phyloP scores from a whole-genome alignment of 2,329 filamentous ascomycete genomes.

The Diaporthe destruens region DNA sequence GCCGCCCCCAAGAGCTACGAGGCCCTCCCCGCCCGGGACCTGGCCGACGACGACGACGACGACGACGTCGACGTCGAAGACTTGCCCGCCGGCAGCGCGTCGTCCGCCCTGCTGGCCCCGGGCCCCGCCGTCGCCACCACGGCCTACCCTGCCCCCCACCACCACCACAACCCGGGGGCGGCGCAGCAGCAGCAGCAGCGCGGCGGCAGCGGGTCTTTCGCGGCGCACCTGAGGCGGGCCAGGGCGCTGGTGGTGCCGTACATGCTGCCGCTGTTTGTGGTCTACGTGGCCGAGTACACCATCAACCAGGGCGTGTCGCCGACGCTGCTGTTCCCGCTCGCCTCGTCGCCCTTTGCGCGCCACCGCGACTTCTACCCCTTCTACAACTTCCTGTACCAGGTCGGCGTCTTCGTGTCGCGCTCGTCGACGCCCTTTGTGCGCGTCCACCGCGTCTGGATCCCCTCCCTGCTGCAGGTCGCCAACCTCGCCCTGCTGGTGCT shows the following conservation, averaged over 20 bases:
- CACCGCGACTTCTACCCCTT: constrained; percentile 94
- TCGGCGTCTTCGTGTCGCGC: constrained; percentile 94
- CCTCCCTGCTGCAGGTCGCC: constrained; percentile 82
- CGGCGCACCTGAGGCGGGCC: constrained; percentile 73
- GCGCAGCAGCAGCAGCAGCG: constrained; percentile 47
- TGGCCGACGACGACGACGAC: constrained; percentile 51
- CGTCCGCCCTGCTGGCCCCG: constrained; percentile 63
- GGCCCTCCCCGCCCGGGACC: constrained; percentile 59
- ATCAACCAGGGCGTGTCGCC: constrained; percentile 96
- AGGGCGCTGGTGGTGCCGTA: constrained; percentile 78
- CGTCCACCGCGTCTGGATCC: constrained; percentile 83
- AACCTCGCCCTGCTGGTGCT: constrained; percentile 81
- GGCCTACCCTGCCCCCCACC: constrained; percentile 52
- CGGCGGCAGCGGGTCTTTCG: constrained; percentile 53
- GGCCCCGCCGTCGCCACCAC: constrained; percentile 56
- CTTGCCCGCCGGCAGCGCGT: constrained; percentile 55
- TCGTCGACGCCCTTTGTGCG: constrained; percentile 91
- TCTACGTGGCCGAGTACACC: constrained; percentile 96
- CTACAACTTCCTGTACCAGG: constrained; percentile 94
- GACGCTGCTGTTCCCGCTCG: constrained; percentile 87
- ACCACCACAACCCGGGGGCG: no score
- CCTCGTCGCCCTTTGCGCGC: constrained; percentile 80
- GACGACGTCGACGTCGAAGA: constrained; percentile 51
- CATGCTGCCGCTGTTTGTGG: constrained; percentile 91
- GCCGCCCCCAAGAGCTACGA: constrained; percentile 65